phyloP scores from a whole-genome alignment of 176 grass and related monocot species.

The sorghum (Sorghum bicolor) region Sorghum_bicolor_NCBIv3 NC_012876.2:56804001-56804500 shows the following conservation, averaged over 20 bases:
- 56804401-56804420: not conserved
- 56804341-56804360: not conserved
- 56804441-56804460: not conserved
- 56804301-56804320: not conserved
- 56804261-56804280: no score
- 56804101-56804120: not conserved
- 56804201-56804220: not conserved
- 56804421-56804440: not conserved
- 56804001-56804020: conserved; percentile 11
- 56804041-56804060: conserved; percentile 94
- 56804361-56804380: not conserved
- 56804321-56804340: not conserved
- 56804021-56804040: conserved; percentile 32
- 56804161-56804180: not conserved
- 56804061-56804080: conserved; percentile 84
- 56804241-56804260: not conserved
- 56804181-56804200: not conserved
- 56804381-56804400: not conserved
- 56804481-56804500: not conserved
- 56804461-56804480: not conserved
- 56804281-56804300: no score
- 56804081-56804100: conserved; percentile 28
- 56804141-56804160: not conserved
- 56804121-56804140: not conserved
- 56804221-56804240: not conserved